Evolutionary conservation across 1,284 basidiomycete genomes (phyloP), one percentile per base, ranked within the genome.

Genomic region (Ustilago lituana): DNA sequence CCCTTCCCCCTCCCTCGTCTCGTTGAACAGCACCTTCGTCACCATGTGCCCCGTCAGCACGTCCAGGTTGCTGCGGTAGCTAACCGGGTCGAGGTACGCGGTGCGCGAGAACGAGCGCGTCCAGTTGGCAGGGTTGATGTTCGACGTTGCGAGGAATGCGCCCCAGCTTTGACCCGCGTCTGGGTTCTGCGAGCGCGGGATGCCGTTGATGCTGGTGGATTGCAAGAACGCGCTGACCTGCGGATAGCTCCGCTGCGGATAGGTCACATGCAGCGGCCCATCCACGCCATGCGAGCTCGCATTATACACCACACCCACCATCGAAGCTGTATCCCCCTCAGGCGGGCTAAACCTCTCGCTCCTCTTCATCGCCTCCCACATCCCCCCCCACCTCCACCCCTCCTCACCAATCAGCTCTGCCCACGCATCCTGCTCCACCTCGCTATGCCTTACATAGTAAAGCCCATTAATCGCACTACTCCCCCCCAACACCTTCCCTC

Each of bases 91-190:
- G 73, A 91, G 87, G 84, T 91, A 91, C 1, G 86, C 89, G 1
- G 87, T 85, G 52, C 88, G 86, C 6, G 89, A 85, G 82, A 89
- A 88, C 8, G 88, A 89, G 35, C 90, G 86, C 1, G 87, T 87
- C 85, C 87, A 85, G 75, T 88, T 90, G 29, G 80, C 39, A 0
- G 87, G 86, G 82, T 90, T 88, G 81, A 91, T 87, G 29, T 86
- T 85, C 12, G 87, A 88, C 1, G 88, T 86, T 0, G 88, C 86
- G 64, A 91, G 84, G 74, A 85, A 88, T 0, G 84, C 84, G 40
- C 88, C 86, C 82, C 84, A 84, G 67, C 83, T 83, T 17, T 85
- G 74, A 59, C 88, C 88, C 32, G 83, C 83, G 57, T 86, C 84
- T 0, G 87, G 83, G 62, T 88, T 85, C 2, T 81, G 54, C 17